phyloP scores from a whole-genome alignment of 148 eudicot species.

The Silene conica region DNA sequence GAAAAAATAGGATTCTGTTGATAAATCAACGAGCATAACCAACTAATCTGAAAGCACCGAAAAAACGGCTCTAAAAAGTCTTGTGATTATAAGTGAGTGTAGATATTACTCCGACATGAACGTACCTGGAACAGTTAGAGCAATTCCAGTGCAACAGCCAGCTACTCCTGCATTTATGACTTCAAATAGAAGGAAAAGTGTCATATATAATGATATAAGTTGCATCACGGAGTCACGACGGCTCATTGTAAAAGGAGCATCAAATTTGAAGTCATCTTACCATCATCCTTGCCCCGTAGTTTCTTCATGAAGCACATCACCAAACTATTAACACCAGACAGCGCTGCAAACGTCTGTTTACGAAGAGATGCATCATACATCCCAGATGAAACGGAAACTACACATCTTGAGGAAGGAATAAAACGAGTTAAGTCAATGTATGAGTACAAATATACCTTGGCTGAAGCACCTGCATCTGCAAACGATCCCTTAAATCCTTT shows the following conservation, averaged over 20 bases:
- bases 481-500: slow-evolving; percentile 88
- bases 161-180: slow-evolving; percentile 90
- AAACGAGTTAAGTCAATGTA: not conserved
- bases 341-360: slow-evolving; percentile 79
- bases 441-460: slow-evolving; percentile 49
- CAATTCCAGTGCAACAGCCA: slow-evolving; percentile 97
- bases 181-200: slow-evolving; percentile 25
- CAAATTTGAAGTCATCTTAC: slow-evolving; percentile 29
- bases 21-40: too few species aligned
- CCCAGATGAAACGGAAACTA: not conserved
- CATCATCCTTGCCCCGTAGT: slow-evolving; percentile 90
- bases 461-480: slow-evolving; percentile 70
- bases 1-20: too few species aligned
- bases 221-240: slow-evolving; percentile 14
- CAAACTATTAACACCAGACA: slow-evolving; percentile 82
- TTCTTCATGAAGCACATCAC: slow-evolving; percentile 85
- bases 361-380: not conserved
- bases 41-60: too few species aligned
- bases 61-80: too few species aligned
- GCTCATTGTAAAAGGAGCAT: not conserved
- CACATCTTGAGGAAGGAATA: not conserved
- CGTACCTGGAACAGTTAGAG: slow-evolving; percentile 80
- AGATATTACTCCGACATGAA: not conserved
- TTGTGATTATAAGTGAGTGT: too few species aligned
- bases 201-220: not conserved